These are phyloP conservation scores for Rheum nobile DNA, from an alignment of 148 eudicot genomes.

Conservation along the genomic window DNA sequence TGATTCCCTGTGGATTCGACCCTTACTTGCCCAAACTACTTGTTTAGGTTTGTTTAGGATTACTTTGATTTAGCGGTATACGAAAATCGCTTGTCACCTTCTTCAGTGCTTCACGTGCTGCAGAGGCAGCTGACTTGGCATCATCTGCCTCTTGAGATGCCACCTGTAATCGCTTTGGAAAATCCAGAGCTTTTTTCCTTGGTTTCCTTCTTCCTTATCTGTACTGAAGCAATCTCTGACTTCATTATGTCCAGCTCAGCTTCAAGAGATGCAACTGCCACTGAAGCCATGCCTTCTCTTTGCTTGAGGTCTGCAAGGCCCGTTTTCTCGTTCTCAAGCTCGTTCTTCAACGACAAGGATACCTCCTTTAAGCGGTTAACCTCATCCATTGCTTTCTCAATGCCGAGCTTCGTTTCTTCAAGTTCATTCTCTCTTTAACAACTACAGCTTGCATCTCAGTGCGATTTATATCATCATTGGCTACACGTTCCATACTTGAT, in stretches of 20 bases:
- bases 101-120: too few species aligned
- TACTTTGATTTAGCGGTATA: too few species aligned
- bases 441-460: conserved; percentile 43
- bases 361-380: conserved; percentile 68
- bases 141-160: too few species aligned
- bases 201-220: conserved; percentile 51
- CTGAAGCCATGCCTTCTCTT: conserved; percentile 69
- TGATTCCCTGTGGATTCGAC: too few species aligned
- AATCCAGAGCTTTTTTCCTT: conserved; percentile 59
- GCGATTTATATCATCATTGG: background rate
- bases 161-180: conserved; percentile 63
- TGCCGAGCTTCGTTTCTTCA: conserved; percentile 53
- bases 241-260: conserved; percentile 63
- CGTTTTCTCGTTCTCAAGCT: conserved; percentile 58
- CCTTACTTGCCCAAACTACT: too few species aligned
- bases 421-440: conserved; percentile 48
- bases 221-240: conserved; percentile 55
- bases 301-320: conserved; percentile 37
- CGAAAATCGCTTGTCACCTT: too few species aligned
- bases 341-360: conserved; percentile 49
- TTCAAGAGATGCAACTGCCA: conserved; percentile 72
- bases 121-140: too few species aligned
- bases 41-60: too few species aligned
- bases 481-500: too few species aligned
- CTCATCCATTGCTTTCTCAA: conserved; percentile 71